Evolutionary conservation across 257 asterid genomes (phyloP).

Genomic region (Fraxinus excelsior): DNA sequence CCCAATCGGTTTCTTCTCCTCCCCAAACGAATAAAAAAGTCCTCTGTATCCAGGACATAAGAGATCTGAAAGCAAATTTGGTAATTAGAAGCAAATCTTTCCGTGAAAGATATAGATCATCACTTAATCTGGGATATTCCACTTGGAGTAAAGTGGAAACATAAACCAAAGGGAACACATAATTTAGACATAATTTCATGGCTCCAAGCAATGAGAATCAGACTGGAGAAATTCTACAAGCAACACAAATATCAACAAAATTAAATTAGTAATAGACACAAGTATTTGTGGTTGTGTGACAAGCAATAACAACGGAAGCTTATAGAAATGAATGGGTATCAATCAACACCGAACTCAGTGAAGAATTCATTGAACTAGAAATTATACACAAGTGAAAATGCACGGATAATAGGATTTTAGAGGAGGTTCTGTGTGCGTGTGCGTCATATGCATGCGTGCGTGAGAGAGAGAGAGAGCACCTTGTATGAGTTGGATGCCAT

Average conservation of each 20-base stretch:
- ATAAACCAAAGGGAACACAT: neutral
- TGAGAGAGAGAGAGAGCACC: slow-evolving; percentile 44
- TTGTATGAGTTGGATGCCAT: slow-evolving; percentile 86
- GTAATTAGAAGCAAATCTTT: slow-evolving; percentile 11
- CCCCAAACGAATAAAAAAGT: slow-evolving; percentile 71
- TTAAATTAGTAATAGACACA: neutral
- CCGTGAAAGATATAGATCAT: neutral
- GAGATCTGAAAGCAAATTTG: slow-evolving; percentile 61
- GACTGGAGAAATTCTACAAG: neutral
- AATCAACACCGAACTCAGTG: neutral
- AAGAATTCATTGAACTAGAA: neutral
- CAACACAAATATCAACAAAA: neutral
- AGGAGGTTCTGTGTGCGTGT: neutral
- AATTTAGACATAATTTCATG: neutral
- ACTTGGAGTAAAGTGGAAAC: neutral
- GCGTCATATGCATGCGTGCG: too few relatives aligned
- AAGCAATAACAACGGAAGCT: neutral
- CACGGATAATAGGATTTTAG: neutral
- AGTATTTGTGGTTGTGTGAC: neutral
- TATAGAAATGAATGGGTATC: neutral
- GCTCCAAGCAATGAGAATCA: neutral
- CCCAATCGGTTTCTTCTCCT: slow-evolving; percentile 40
- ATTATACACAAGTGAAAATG: neutral
- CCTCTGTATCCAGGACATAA: slow-evolving; percentile 91
- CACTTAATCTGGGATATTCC: neutral